Conservation (phyloP, 495 filamentous ascomycete species). For the Hypomontagnella monticulosa region DNA sequence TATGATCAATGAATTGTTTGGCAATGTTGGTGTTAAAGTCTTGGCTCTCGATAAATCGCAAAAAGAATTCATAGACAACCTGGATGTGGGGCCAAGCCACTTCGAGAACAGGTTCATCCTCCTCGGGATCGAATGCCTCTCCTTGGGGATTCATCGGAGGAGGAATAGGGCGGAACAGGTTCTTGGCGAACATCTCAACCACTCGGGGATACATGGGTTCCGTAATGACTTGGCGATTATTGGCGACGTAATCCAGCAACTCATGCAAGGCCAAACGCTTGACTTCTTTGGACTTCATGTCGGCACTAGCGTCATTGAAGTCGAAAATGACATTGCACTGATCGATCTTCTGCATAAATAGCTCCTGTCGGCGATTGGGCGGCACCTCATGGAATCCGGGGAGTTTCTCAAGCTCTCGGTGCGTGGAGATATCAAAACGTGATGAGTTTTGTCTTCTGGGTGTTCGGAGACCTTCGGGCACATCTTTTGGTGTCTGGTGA, state of each 20-base stretch:
- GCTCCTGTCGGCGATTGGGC: constrained; percentile 91
- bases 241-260: constrained; percentile 96
- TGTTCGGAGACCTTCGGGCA: constrained; percentile 92
- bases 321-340: constrained; percentile 99
- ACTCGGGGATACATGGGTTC: constrained; percentile 99
- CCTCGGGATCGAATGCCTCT: constrained; percentile 98
- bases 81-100: constrained; percentile 99
- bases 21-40: constrained; percentile 99
- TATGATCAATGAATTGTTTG: constrained; percentile 98
- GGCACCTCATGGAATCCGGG: constrained; percentile 99
- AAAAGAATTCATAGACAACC: constrained; percentile 99
- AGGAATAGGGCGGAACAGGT: constrained; percentile 95
- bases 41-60: constrained; percentile 98
- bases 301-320: constrained; percentile 97
- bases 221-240: constrained; percentile 97
- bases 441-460: constrained; percentile 97
- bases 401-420: constrained; percentile 95
- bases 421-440: constrained; percentile 95
- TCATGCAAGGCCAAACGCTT: constrained; percentile 97
- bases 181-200: constrained; percentile 99
- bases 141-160: constrained; percentile 97
- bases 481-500: constrained; percentile 92
- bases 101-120: constrained; percentile 97
- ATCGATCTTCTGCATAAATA: constrained; percentile 99
- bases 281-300: constrained; percentile 99